Percentiles rank a stretch among this genome's conserved stretches.
Conservation (phyloP, 2,329 filamentous ascomycete genomes). For the Phialemonium atrogriseum region DNA sequence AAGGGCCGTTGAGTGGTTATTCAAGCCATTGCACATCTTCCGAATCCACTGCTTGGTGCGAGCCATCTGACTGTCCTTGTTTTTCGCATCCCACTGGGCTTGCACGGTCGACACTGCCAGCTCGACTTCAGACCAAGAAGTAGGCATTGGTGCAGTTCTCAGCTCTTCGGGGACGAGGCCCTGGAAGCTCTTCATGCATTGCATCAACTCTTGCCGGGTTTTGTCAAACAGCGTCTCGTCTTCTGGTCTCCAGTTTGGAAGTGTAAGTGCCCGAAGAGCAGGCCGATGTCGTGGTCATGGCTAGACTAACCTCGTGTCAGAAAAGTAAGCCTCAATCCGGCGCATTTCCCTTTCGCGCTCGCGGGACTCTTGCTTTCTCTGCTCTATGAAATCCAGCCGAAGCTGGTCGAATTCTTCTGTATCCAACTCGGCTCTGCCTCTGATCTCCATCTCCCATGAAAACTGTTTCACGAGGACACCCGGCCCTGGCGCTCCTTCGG, state of each 20-base stretch:
- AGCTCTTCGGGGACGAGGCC: conserved; percentile 1
- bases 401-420: conserved; percentile 6
- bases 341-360: conserved; percentile 1
- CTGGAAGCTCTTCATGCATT: conserved; percentile 8
- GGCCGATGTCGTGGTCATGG: not conserved
- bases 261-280: not conserved
- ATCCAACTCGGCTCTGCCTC: not conserved
- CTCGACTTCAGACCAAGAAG: conserved; percentile 7
- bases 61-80: conserved; percentile 2
- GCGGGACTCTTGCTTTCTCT: conserved; percentile 1
- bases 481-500: conserved; percentile 5
- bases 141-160: not conserved
- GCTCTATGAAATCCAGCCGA: conserved; percentile 1
- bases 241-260: too few relatives aligned
- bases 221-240: conserved; percentile 4
- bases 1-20: conserved; percentile 10
- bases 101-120: conserved; percentile 1
- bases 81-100: conserved; percentile 6
- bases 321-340: conserved; percentile 6
- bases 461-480: conserved; percentile 6
- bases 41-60: conserved; percentile 7
- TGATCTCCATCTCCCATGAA: conserved; percentile 8
- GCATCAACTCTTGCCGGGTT: conserved; percentile 5
- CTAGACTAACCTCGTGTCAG: conserved; percentile 1
- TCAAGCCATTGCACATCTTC: conserved; percentile 9